Evolutionary conservation across 208 protist species (phyloP), one percentile per base, ranked within the genome.

Genomic region (Trichomonas vaginalis): DNA sequence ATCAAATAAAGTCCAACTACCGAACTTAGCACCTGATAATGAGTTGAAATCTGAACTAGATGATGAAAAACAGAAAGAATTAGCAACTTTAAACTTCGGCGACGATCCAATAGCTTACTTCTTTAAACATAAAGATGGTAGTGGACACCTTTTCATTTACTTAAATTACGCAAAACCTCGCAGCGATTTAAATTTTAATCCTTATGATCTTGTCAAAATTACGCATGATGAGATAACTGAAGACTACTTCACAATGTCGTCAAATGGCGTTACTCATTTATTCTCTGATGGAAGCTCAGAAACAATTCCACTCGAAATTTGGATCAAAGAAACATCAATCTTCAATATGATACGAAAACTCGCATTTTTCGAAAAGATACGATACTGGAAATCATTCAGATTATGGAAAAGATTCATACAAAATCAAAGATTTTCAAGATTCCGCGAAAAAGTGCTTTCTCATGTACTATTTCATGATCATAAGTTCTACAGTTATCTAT

Each of bases 81-180:
- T 42, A 83, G 35, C 35, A 23, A 42, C 86, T 2, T 39, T 92
- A 39, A 32, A 42, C 6, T 92, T 92, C 46, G 45, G 27, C 27
- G 86, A 92, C 35, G 45, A 92, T 51, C 86, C 86, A 39, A 92
- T 92, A 39, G 86, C 40, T 48, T 92, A 92, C 46, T 92, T 92
- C 46, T 92, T 45, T 9, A 92, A 92, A 47, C 40, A 40, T 2
- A 48, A 48, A 51, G 86, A 92, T 51, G 45, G 40, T n/a, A 51
- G 32, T 39, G 27, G 45, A 15, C 86, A 92, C 56, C 27, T 51
- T 39, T 51, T 92, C 37, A 92, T 92, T 51, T 45, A 35, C 14
- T 51, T 92, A 40, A 51, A 92, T 92, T 92, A 42, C 56, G 40
- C 86, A 4, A 51, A 51, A 56, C 40, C 42, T 0, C 12, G 45